These are phyloP conservation scores for Cicer judaicum DNA, from an alignment of 306 rosid species.

Conservation along the genomic window DNA sequence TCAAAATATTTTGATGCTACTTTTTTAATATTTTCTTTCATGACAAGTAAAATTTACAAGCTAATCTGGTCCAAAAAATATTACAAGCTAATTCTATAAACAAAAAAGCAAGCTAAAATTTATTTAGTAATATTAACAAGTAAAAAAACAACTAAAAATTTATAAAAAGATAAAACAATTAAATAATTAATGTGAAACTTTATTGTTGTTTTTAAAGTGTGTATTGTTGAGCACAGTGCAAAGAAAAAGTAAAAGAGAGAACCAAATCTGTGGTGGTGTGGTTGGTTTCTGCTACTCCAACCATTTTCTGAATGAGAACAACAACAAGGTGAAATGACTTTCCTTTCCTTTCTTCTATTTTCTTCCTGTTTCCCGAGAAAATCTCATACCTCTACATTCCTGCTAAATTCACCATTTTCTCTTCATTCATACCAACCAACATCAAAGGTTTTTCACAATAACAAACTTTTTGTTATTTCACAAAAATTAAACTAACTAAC, in stretches of 20 bases:
- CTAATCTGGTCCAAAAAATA: too few relatives aligned
- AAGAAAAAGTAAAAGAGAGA: conserved; percentile 38
- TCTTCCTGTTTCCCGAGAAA: conserved; percentile 22
- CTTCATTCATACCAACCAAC: background rate
- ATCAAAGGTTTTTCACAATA: background rate
- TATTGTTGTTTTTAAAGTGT: conserved; percentile 7
- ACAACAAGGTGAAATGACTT: conserved; percentile 4
- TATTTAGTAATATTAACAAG: too few relatives aligned
- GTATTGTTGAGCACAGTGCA: conserved; percentile 43
- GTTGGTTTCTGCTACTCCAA: conserved; percentile 28
- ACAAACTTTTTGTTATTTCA: background rate
- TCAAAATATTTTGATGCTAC: too few relatives aligned
- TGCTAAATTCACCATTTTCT: conserved; percentile 9
- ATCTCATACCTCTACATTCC: background rate
- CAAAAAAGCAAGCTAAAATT: too few relatives aligned
- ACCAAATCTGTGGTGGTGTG: conserved; percentile 41
- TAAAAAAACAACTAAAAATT: background rate
- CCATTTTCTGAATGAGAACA: conserved; percentile 40
- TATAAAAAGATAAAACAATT: background rate
- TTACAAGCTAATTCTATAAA: too few relatives aligned
- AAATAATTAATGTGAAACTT: background rate
- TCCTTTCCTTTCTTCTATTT: background rate
- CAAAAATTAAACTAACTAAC: background rate
- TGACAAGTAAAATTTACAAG: too few relatives aligned
- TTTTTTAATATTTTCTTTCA: too few relatives aligned